Conservation (phyloP, 177 flowering plant species). For the Vitis hybrid region DNA sequence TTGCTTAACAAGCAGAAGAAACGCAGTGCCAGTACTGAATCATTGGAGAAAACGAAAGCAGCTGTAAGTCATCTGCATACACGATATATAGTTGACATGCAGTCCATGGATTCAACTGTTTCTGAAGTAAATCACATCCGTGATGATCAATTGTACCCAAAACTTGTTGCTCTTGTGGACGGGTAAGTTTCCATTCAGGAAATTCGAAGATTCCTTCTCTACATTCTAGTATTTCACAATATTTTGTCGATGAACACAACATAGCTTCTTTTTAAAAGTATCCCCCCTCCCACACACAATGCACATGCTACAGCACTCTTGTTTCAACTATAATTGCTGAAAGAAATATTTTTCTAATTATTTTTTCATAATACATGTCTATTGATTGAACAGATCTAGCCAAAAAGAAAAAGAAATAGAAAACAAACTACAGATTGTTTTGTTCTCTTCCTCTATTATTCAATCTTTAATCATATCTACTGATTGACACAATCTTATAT, state of each 20-base stretch:
- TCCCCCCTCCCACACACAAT: too few relatives aligned
- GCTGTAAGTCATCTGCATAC: constrained; percentile 94
- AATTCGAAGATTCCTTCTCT: not conserved
- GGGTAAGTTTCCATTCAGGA: constrained; percentile 48
- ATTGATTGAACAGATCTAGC: too few relatives aligned
- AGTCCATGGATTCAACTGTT: constrained; percentile 89
- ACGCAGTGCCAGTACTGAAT: constrained; percentile 52
- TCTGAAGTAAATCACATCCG: constrained; percentile 78
- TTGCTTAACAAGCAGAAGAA: constrained; percentile 77
- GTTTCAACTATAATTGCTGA: too few relatives aligned
- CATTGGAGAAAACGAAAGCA: constrained; percentile 87
- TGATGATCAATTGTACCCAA: constrained; percentile 83
- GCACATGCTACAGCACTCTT: too few relatives aligned
- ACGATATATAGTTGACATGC: constrained; percentile 97
- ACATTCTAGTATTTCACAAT: too few relatives aligned
- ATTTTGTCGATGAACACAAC: not conserved
- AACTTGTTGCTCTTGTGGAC: constrained; percentile 67
- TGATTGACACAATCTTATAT: too few relatives aligned
- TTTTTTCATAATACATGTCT: too few relatives aligned
- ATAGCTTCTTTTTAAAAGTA: not conserved
- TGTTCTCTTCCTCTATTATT: too few relatives aligned
- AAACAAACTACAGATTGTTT: too few relatives aligned
- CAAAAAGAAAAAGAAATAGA: too few relatives aligned
- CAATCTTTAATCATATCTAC: too few relatives aligned
- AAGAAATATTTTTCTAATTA: too few relatives aligned